Conservation (phyloP, 2,329 filamentous ascomycete species). For the Diaporthe caulivora region DNA sequence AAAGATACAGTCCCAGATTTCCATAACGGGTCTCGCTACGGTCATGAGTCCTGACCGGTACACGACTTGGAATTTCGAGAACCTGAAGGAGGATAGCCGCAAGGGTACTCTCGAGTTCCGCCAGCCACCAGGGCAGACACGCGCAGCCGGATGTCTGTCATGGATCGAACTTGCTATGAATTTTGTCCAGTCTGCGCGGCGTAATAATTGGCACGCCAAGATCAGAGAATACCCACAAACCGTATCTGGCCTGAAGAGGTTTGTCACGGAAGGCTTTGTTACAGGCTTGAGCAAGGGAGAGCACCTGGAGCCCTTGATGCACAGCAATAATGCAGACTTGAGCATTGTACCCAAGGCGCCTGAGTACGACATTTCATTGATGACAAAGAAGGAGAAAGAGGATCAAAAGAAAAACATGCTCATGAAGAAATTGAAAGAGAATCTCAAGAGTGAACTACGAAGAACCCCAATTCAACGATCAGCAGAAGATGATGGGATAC, state of each 20-base stretch:
- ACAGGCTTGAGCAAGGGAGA: neutral
- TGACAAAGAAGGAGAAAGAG: neutral
- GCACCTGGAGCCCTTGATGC: neutral
- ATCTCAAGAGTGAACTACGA: neutral
- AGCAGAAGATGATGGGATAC: neutral
- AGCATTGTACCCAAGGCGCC: neutral
- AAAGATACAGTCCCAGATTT: neutral
- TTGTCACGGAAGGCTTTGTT: neutral
- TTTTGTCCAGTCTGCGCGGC: neutral
- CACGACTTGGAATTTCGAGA: neutral
- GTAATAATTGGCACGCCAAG: neutral
- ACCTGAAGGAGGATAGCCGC: conserved; percentile 6
- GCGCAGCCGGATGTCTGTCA: neutral
- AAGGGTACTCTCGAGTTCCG: neutral
- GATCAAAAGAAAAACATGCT: neutral
- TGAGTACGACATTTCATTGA: neutral
- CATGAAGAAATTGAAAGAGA: neutral
- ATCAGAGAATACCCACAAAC: neutral
- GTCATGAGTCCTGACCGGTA: neutral
- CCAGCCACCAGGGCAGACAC: neutral
- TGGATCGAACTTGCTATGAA: neutral
- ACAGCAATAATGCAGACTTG: neutral
- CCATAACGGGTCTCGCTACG: neutral
- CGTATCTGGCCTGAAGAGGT: neutral
- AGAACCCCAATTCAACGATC: neutral